These are phyloP conservation scores for Tetrapisispora nanseiensis DNA, from an alignment of 805 yeast genomes.

Conservation along the genomic window DNA sequence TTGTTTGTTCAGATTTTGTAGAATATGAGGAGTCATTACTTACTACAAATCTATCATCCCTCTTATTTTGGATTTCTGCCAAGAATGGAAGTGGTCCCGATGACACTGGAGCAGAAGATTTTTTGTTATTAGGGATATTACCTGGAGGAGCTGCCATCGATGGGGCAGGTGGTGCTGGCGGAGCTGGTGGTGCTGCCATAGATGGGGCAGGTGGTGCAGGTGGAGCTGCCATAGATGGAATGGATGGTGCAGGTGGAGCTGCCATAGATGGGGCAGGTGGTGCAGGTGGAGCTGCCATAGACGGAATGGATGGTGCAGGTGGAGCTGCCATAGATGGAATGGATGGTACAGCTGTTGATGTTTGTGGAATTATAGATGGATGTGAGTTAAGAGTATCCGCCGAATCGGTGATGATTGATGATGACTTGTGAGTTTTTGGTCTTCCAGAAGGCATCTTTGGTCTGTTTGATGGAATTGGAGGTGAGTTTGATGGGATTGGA, in stretches of 20 bases:
- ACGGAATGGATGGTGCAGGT: conserved; percentile 10
- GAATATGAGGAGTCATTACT: conserved; percentile 28
- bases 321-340: conserved; percentile 20
- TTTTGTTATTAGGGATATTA: conserved; percentile 14
- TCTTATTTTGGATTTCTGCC: conserved; percentile 40
- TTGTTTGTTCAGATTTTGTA: conserved; percentile 17
- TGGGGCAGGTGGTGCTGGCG: conserved; percentile 19
- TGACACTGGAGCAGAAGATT: conserved; percentile 15
- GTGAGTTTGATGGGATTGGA: conserved; percentile 11
- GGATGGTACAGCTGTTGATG: conserved; percentile 24
- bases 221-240: conserved; percentile 13
- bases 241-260: conserved; percentile 16
- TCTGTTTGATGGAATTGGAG: conserved; percentile 7
- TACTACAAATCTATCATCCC: conserved; percentile 40
- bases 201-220: conserved; percentile 17
- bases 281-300: conserved; percentile 8
- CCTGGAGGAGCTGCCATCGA: conserved; percentile 20
- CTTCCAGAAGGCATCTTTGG: conserved; percentile 10
- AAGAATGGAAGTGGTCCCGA: conserved; percentile 40
- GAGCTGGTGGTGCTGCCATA: conserved; percentile 8
- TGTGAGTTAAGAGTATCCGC: conserved; percentile 1
- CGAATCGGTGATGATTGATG: conserved; percentile 12
- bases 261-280: conserved; percentile 13
- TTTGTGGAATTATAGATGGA: conserved; percentile 22
- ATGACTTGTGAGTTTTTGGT: conserved; percentile 11